Evolutionary conservation across 495 filamentous ascomycete species (phyloP), one percentile per base, ranked within the genome.

Genomic region (Alectoria sarmentosa): DNA sequence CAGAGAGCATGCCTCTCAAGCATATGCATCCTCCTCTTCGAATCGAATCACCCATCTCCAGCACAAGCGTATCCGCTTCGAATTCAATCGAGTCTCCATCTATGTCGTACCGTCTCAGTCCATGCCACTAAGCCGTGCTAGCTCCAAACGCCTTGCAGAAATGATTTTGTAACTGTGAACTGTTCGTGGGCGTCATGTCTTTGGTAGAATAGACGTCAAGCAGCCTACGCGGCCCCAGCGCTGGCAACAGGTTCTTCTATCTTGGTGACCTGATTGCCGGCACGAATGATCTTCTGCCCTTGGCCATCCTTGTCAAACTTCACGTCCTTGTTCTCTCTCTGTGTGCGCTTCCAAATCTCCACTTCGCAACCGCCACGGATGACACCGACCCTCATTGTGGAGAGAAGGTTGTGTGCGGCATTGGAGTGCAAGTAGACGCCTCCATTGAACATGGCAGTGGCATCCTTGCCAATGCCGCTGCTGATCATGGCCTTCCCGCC

Each of bases 351-450:
- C 94, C 94, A 97, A 82, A 98, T 96, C 82, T 98, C 94, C 62
- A 98, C 94, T 74, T 97, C 94, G 73, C 90, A 92, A 54, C 94
- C 94, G 69, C 94, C 94, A 61, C 94, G 91, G 65, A 98, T 89
- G 58, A 98, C 94, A 78, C 91, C 94, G 8, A 98, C 89, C 69
- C 94, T 84, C 91, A 97, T 96, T 69, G 92, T 97, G 21, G 90
- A 93, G 58, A 98, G 84, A 41, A 97, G 80, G 80, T 98, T 98
- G 84, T 98, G 94, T 58, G 94, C 94, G 62, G 90, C 94, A 78
- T 98, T 98, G 70, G 89, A 92, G 83, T 98, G 94, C 74, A 91
- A 89, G 81, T 98, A 98, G 65, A 98, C 89, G 79, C 94, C 94
- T 67, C 94, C 94, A 82, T 98, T 98, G 86, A 98, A 98, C 81